phyloP scores from a whole-genome alignment of 2,329 filamentous ascomycete species.

The Colletotrichum endophyticum region DNA sequence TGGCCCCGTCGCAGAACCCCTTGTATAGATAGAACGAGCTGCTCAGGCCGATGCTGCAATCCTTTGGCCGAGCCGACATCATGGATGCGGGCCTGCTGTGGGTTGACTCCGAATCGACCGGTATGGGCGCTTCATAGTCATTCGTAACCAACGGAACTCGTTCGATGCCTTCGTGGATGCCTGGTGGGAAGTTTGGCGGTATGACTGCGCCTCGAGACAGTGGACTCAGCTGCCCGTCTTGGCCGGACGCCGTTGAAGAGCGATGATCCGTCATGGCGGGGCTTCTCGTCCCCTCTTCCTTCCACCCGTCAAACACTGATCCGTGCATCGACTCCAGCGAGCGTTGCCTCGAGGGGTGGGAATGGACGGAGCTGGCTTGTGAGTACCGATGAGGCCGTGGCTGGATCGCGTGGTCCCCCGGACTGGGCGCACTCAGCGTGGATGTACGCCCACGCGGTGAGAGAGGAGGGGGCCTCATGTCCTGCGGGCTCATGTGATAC shows the following conservation, averaged over 20 bases:
- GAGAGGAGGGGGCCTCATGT: background rate
- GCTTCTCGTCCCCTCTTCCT: conserved; percentile 27
- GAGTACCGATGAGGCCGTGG: conserved; percentile 5
- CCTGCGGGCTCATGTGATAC: conserved; percentile 13
- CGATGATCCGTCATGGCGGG: conserved; percentile 23
- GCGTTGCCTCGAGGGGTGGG: conserved; percentile 29
- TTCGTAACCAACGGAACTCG: background rate
- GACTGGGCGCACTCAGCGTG: background rate
- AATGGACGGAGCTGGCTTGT: conserved; percentile 16
- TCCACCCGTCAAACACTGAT: conserved; percentile 37
- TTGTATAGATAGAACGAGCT: conserved; percentile 59
- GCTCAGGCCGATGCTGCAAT: conserved; percentile 45
- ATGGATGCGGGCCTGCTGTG: conserved; percentile 14
- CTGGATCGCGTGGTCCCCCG: conserved; percentile 2
- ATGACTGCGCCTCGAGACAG: background rate
- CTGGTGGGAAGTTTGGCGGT: conserved; percentile 10
- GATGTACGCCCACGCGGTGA: background rate
- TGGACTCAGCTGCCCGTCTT: conserved; percentile 7
- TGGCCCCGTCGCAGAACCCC: conserved; percentile 61
- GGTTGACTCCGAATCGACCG: conserved; percentile 33
- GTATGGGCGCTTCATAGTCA: conserved; percentile 38
- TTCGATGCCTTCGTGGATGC: conserved; percentile 15
- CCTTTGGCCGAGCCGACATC: conserved; percentile 26
- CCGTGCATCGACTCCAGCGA: conserved; percentile 41
- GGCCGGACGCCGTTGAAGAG: conserved; percentile 15